phyloP scores from a whole-genome alignment of 106 monocot species.

The Phalaenopsis aphrodite region DNA sequence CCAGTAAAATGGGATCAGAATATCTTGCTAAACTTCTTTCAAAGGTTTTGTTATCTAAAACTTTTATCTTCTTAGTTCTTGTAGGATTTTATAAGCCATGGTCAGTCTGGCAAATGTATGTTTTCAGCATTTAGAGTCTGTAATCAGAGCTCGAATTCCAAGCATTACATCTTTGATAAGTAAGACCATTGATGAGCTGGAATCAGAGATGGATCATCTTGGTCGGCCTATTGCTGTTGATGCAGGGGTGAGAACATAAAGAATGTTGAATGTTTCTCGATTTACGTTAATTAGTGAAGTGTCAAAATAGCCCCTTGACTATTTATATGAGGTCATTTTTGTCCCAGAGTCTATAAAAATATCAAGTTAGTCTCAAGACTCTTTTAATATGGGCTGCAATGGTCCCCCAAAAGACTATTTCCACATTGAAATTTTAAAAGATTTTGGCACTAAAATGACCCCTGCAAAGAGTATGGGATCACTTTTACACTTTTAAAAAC shows the following conservation, averaged over 20 bases:
- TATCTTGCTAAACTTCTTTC: constrained; percentile 62
- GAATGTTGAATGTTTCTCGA: background rate
- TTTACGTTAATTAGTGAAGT: background rate
- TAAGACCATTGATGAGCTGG: constrained; percentile 52
- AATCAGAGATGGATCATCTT: constrained; percentile 49
- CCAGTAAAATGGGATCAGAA: constrained; percentile 61
- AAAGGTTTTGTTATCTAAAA: constrained; percentile 13
- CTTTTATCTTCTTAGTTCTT: background rate
- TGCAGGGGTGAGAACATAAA: constrained; percentile 35
- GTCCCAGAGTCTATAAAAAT: too few relatives aligned
- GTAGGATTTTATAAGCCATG: background rate
- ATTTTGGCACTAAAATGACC: too few relatives aligned
- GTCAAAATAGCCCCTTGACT: too few relatives aligned
- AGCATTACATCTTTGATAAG: constrained; percentile 53
- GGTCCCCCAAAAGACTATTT: too few relatives aligned
- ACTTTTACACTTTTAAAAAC: too few relatives aligned
- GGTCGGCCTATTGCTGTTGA: constrained; percentile 51
- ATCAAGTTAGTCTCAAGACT: too few relatives aligned
- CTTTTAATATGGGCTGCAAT: too few relatives aligned
- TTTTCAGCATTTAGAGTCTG: constrained; percentile 53
- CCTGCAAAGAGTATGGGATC: too few relatives aligned
- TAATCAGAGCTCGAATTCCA: constrained; percentile 44
- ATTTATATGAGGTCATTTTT: too few relatives aligned
- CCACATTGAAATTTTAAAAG: too few relatives aligned
- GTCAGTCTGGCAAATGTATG: background rate